Evolutionary conservation across 2,329 filamentous ascomycete species (phyloP).

Genomic region (Myotisia sp.): DNA sequence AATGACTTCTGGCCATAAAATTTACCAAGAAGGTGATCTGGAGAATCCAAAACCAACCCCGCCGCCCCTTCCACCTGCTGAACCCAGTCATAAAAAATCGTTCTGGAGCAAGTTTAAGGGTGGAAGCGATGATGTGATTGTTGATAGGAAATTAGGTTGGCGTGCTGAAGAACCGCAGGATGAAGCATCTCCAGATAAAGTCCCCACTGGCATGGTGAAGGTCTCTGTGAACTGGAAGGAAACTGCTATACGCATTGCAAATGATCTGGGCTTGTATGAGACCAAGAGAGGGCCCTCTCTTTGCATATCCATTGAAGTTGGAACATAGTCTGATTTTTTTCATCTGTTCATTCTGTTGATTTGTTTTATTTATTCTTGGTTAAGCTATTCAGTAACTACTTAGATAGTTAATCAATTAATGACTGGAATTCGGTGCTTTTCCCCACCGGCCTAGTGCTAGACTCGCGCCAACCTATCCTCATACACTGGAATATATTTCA

Average conservation of each 20-base stretch:
- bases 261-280: slow-evolving; percentile 32
- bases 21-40: slow-evolving; percentile 6
- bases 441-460: no score
- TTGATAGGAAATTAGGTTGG: slow-evolving; percentile 21
- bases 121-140: slow-evolving; percentile 12
- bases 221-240: slow-evolving; percentile 25
- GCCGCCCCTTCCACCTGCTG: background rate
- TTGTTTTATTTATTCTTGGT: no score
- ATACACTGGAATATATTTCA: no score
- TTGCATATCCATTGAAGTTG: slow-evolving; percentile 21
- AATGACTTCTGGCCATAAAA: slow-evolving; percentile 12
- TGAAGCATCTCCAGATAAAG: slow-evolving; percentile 6
- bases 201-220: slow-evolving; percentile 17
- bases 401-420: no score
- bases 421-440: no score
- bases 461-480: no score
- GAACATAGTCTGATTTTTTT: slow-evolving; percentile 9
- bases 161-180: slow-evolving; percentile 13
- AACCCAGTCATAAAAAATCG: slow-evolving; percentile 9
- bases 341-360: no score
- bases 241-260: slow-evolving; percentile 30
- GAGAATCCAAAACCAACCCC: background rate
- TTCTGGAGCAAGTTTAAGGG: slow-evolving; percentile 11
- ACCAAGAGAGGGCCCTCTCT: slow-evolving; percentile 25
- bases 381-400: no score